Conservation (phyloP, 192 early-diverging fungal genomes). For the Umbelopsis sp. region DNA sequence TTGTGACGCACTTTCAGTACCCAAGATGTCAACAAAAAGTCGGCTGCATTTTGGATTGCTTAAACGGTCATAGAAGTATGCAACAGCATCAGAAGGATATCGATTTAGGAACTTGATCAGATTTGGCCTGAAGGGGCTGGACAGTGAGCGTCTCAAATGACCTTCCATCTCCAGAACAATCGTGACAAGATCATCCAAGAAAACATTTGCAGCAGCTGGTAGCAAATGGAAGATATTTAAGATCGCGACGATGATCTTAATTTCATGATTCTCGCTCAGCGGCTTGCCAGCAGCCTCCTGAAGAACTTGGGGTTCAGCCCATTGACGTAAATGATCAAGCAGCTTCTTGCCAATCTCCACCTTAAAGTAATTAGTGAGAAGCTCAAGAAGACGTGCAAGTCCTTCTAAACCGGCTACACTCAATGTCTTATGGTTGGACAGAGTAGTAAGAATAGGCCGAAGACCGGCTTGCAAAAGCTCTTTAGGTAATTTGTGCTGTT, state of each 20-base stretch:
- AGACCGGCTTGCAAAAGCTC: slow-evolving; percentile 95
- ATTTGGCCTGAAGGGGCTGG: slow-evolving; percentile 92
- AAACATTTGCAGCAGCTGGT: slow-evolving; percentile 87
- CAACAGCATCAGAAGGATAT: slow-evolving; percentile 83
- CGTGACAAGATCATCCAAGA: slow-evolving; percentile 90
- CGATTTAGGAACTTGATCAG: slow-evolving; percentile 91
- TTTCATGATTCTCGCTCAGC: slow-evolving; percentile 89
- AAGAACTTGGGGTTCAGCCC: slow-evolving; percentile 87
- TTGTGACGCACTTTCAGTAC: slow-evolving; percentile 53
- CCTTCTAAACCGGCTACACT: slow-evolving; percentile 94
- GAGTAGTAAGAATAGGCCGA: slow-evolving; percentile 91
- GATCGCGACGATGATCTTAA: slow-evolving; percentile 94
- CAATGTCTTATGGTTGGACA: slow-evolving; percentile 93
- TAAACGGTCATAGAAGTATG: slow-evolving; percentile 82
- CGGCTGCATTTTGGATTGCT: slow-evolving; percentile 59
- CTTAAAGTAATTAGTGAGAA: slow-evolving; percentile 98
- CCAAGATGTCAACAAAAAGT: slow-evolving; percentile 66
- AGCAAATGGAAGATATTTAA: slow-evolving; percentile 92
- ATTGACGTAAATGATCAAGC: slow-evolving; percentile 91
- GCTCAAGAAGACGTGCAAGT: slow-evolving; percentile 87
- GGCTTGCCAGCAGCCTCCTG: slow-evolving; percentile 81
- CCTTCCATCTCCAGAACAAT: slow-evolving; percentile 87
- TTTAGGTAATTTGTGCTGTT: slow-evolving; percentile 90
- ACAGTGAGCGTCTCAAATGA: slow-evolving; percentile 75
- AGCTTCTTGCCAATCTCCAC: slow-evolving; percentile 98